Base-by-base conservation (phyloP, 2,329 filamentous ascomycete genomes). In the Apiospora koreana region DNA sequence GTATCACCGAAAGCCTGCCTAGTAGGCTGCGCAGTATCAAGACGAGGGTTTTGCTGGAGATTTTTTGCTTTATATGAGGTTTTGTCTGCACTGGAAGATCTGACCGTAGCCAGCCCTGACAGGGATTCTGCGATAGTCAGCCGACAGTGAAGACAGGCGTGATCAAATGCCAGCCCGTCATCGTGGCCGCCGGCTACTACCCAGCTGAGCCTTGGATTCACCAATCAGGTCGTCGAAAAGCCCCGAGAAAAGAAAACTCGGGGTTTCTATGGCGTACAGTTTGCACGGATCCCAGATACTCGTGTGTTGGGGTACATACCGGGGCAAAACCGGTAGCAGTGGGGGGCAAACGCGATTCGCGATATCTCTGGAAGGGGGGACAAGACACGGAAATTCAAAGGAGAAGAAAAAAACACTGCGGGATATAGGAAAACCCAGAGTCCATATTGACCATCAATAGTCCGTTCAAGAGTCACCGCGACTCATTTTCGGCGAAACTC, bases 401-500 rank as follows among this genome's bases (percentile, higher is more conserved):
- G 64, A 45, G 42, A 66, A 45, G 14, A 45, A 38, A 65, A 66
- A 43, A 46, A 62, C 54, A 62, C 54, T 62, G 54, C 64, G 45
- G 64, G 42, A 66, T 66, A 45, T 66, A 66, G 64, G 64, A 66
- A 66, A 66, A 31, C 38, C 64, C 54, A n/a, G 42, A 42, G 64
- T 66, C 64, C 64, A 66, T 66, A 66, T 42, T 45, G 64, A 66
- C 64, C 64, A 45, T 66, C 64, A 66, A 42, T 43, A 66, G 64
- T 43, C 64, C 64, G 43, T 45, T 38, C 54, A 28, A 62, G 42
- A 66, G 42, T n/a, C 64, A 45, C 64, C 64, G 42, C 12, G 64
- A 66, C 64, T 45, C 64, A 66, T 66, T 42, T 66, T 25, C 38
- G 42, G 38, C 64, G 9, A 45, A 42, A 43, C 64, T 25, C 38